Percentiles rank a stretch among this genome's conserved stretches.
Conservation (phyloP, 2,329 filamentous ascomycete species). For the Clonostachys solani region DNA sequence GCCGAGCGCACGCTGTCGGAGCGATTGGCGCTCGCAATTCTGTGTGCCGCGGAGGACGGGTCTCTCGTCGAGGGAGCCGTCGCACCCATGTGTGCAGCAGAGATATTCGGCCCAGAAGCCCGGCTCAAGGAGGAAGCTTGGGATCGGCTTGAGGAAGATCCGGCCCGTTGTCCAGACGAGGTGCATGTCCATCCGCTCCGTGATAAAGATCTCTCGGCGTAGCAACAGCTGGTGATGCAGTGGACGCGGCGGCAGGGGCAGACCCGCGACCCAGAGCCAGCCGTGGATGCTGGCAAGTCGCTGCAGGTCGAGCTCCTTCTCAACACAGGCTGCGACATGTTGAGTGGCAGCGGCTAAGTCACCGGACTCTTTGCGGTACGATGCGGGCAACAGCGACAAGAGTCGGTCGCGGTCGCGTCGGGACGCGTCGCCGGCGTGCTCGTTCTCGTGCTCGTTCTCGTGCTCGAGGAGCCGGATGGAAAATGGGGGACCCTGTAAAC, state of each 20-base stretch:
- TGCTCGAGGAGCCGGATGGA: background rate
- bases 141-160: constrained; percentile 17
- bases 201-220: constrained; percentile 12
- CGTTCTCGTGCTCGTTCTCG: background rate
- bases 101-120: constrained; percentile 6
- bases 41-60: background rate
- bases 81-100: background rate
- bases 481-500: background rate
- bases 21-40: background rate
- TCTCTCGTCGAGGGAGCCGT: background rate
- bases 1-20: constrained; percentile 8
- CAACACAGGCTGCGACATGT: background rate
- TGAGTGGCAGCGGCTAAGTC: background rate
- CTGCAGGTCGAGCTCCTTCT: background rate
- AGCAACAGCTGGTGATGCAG: constrained; percentile 12
- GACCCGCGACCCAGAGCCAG: constrained; percentile 15
- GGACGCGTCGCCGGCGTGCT: background rate
- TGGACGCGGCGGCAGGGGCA: constrained; percentile 14
- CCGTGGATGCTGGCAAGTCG: background rate
- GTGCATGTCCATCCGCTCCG: constrained; percentile 14
- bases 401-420: background rate
- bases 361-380: background rate
- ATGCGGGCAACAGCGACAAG: background rate
- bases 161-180: constrained; percentile 12
- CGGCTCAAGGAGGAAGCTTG: constrained; percentile 16